These are phyloP conservation scores for Bryoglossum gracile DNA, from an alignment of 495 filamentous ascomycete genomes.

Conservation along the genomic window DNA sequence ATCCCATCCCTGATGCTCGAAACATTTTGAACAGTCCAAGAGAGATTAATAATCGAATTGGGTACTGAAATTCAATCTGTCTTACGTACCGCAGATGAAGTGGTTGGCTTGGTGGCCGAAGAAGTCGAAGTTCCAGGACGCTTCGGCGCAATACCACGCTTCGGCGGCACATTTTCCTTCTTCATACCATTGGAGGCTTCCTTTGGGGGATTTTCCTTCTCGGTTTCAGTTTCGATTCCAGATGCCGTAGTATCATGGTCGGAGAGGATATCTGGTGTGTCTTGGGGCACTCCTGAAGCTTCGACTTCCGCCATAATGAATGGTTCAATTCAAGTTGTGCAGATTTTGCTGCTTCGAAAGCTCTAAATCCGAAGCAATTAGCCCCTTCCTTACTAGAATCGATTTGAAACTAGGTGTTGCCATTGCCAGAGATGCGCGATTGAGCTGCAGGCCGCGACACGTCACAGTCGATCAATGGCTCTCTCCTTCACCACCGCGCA, in stretches of 20 bases:
- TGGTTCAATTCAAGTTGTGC: neutral
- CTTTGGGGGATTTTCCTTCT: constrained; percentile 18
- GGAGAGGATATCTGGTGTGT: constrained; percentile 17
- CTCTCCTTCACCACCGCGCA: neutral
- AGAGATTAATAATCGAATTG: no score
- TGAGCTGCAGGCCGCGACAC: constrained; percentile 2
- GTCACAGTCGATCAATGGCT: constrained; percentile 2
- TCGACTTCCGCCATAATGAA: constrained; percentile 23
- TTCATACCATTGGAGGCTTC: constrained; percentile 21
- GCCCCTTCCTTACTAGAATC: neutral
- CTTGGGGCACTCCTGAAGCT: constrained; percentile 11
- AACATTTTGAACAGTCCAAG: no score
- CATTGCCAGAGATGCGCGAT: neutral
- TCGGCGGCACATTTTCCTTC: constrained; percentile 25
- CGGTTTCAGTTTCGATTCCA: constrained; percentile 23
- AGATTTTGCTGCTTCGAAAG: neutral
- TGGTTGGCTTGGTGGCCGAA: constrained; percentile 18
- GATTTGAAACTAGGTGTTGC: constrained; percentile 3
- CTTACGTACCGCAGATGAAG: constrained; percentile 17
- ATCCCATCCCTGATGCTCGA: no score
- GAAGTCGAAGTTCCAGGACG: constrained; percentile 16
- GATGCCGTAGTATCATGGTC: constrained; percentile 18
- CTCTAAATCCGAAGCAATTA: constrained; percentile 1
- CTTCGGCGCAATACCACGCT: constrained; percentile 14
- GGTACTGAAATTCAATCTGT: no score